Conservation (phyloP, 306 rosid genomes). For the Casuarina glauca region DNA sequence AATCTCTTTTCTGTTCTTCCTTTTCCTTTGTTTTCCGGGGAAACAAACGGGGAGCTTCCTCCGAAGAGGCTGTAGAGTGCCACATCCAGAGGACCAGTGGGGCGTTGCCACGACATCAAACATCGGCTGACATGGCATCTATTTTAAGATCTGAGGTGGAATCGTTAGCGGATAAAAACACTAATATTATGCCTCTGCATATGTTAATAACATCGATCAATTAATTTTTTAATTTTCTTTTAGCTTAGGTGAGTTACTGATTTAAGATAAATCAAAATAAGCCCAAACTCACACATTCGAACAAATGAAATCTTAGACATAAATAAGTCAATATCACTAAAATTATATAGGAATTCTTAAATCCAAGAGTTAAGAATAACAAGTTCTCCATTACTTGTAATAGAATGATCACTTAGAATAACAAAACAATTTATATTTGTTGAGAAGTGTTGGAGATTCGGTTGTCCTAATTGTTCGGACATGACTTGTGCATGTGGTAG, state of each 20-base stretch:
- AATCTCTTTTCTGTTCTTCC: neutral
- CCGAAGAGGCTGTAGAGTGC: neutral
- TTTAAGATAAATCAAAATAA: too few species aligned
- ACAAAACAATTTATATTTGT: neutral
- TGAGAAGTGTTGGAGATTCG: neutral
- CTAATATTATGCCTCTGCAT: too few species aligned
- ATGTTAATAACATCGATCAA: too few species aligned
- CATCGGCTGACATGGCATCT: slow-evolving; percentile 2
- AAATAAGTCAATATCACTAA: neutral
- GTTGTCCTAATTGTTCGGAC: too few species aligned
- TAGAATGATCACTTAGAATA: neutral
- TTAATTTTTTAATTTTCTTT: too few species aligned
- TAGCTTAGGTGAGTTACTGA: too few species aligned
- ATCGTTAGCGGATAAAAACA: too few species aligned
- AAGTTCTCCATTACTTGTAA: neutral
- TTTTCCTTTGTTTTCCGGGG: neutral
- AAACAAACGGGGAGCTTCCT: slow-evolving; percentile 4
- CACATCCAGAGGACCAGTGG: slow-evolving; percentile 28
- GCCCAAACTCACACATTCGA: too few species aligned
- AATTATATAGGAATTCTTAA: neutral
- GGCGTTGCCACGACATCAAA: slow-evolving; percentile 13
- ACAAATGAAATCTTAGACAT: too few species aligned
- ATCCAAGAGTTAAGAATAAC: neutral
- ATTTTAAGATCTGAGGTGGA: neutral
- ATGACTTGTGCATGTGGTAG: too few species aligned